A percentile compares a stretch with the other conserved stretches of the same genome.
phyloP scores from a whole-genome alignment of 2,329 filamentous ascomycete genomes.

The Emmonsiellopsis sp. region DNA sequence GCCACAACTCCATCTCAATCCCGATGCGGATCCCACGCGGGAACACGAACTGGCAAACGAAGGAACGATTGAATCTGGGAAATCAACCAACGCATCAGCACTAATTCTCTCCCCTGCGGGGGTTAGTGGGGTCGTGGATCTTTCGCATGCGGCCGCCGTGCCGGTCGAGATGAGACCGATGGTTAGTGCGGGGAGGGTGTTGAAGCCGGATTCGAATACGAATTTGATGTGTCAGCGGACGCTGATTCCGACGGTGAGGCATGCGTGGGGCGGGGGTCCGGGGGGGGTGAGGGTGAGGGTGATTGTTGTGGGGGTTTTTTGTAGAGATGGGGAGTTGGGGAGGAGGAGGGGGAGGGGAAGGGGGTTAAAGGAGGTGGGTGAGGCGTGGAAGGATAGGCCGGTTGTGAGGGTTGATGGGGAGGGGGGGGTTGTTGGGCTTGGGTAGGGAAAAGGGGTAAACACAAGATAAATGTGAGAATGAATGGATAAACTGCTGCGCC shows the following conservation, averaged over 20 bases:
- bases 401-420: not conserved
- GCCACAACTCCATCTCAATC: not conserved
- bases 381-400: not conserved
- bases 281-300: too few relatives aligned
- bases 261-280: not conserved
- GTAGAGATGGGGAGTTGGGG: not conserved
- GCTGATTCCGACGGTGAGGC: slow-evolving; percentile 15
- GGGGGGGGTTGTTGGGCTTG: not conserved
- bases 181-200: not conserved
- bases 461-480: not conserved
- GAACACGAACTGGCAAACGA: not conserved
- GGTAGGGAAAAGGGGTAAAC: not conserved
- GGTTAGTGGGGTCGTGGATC: slow-evolving; percentile 4
- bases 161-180: not conserved
- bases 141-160: slow-evolving; percentile 3
- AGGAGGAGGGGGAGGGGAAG: not conserved
- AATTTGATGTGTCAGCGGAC: slow-evolving; percentile 20
- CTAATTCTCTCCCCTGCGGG: slow-evolving; percentile 14
- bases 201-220: slow-evolving; percentile 25
- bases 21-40: too few relatives aligned
- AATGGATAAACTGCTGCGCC: not conserved
- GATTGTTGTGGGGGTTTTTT: not conserved
- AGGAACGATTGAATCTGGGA: not conserved
- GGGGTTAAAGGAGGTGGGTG: not conserved
- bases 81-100: not conserved